Conservation (phyloP, 2,329 filamentous ascomycete genomes). For the Meredithiella fracta region DNA sequence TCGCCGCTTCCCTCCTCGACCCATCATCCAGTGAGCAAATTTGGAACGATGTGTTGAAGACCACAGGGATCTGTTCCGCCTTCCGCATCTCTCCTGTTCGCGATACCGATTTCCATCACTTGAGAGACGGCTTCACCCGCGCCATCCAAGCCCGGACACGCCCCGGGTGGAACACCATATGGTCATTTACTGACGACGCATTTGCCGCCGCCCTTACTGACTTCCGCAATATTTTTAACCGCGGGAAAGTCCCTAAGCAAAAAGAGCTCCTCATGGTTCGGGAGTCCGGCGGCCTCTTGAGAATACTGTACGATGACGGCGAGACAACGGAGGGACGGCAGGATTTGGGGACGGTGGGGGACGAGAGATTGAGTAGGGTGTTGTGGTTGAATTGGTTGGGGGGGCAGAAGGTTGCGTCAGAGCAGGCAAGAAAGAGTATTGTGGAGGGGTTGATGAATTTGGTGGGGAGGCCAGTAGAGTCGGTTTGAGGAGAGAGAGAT, state of each 20-base stretch:
- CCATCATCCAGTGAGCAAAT: constrained; percentile 49
- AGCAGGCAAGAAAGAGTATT: constrained; percentile 62
- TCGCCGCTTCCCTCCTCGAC: constrained; percentile 56
- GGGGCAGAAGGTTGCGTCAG: constrained; percentile 73
- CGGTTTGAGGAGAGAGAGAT: constrained; percentile 33
- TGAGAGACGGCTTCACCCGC: constrained; percentile 80
- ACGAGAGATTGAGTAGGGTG: constrained; percentile 65
- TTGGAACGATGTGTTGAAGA: constrained; percentile 55
- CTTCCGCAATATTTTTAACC: constrained; percentile 70
- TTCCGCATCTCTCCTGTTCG: constrained; percentile 79
- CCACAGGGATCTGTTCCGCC: constrained; percentile 53
- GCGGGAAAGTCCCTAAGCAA: constrained; percentile 64
- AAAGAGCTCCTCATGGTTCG: constrained; percentile 60
- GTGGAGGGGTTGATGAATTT: constrained; percentile 78
- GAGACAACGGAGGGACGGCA: constrained; percentile 27
- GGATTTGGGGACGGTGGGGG: constrained; percentile 52
- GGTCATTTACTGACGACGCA: constrained; percentile 46
- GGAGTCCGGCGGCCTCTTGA: constrained; percentile 46
- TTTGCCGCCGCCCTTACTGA: constrained; percentile 61
- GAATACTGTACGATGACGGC: constrained; percentile 48
- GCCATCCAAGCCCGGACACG: constrained; percentile 61
- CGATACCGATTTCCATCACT: constrained; percentile 84
- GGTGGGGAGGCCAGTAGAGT: constrained; percentile 75
- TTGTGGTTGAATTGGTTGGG: constrained; percentile 85
- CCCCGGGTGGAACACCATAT: constrained; percentile 26